Base-by-base conservation (phyloP, 1,284 basidiomycete species). In the Puccinia coronata region DNA sequence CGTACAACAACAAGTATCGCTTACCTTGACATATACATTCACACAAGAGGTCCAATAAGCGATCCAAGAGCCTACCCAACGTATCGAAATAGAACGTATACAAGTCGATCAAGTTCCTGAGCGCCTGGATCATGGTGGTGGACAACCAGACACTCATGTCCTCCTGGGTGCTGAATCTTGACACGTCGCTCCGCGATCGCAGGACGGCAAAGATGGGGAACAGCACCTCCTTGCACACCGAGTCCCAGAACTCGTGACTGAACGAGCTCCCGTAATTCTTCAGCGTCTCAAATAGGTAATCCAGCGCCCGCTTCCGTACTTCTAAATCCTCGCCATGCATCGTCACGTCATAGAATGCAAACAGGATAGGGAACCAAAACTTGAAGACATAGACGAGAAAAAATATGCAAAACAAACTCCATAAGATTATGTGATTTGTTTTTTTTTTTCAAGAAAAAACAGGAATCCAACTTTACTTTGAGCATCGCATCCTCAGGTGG, bases 251-350 rank as follows among this genome's bases (percentile, higher is more conserved):
- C 81, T 94, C 93, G 39, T 92, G 90, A 16, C 94, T 91, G 88
- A 95, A 99, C 2, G 91, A 90, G 4, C 89, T 87, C 0, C 97
- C 97, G 85, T 98, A 92, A 39, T 90, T 92, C 87, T 98, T 98
- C 84, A 99, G 89, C 0, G 96, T 96, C 36, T 91, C 92, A 87
- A 99, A 99, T 53, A 99, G 88, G 31, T 96, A 97, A 87, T 99
- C 96, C 39, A 99, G 89, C 0, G 98, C 96, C 77, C 95, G 96
- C 86, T 95, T 90, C 83, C 98, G 91, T 81, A 99, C 96, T 90
- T 99, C 97, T 55, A 99, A 88, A 86, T 99, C 97, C 87, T 99
- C 98, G 20, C 95, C 97, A 82, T 98, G 99, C 97, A 99, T 99
- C 86, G 99, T 96, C 82, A 99, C 96, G 86, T 99, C 97, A 87